phyloP scores from a whole-genome alignment of 2,329 filamentous ascomycete species.

The Pseudofabraea citricarpa region DNA sequence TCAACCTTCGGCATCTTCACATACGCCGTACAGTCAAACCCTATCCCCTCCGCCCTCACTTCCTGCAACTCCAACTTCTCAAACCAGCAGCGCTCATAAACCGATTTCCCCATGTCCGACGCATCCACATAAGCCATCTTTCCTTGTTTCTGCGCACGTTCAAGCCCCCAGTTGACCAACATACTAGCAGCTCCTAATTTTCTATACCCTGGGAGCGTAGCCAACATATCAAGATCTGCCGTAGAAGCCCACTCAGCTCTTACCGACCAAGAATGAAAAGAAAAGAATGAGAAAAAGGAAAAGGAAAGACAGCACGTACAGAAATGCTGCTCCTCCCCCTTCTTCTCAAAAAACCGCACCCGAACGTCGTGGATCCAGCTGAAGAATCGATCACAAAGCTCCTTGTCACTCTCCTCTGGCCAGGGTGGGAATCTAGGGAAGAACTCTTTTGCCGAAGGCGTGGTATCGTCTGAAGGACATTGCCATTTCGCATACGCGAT shows the following conservation, averaged over 20 bases:
- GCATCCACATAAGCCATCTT: constrained; percentile 5
- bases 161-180: constrained; percentile 7
- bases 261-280: neutral
- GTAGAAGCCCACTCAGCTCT: neutral
- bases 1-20: neutral
- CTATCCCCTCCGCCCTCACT: neutral
- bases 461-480: neutral
- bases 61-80: neutral
- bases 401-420: constrained; percentile 2
- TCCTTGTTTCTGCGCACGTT: constrained; percentile 5
- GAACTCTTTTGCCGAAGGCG: neutral
- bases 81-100: constrained; percentile 10
- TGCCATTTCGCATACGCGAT: constrained; percentile 7
- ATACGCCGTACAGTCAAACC: neutral
- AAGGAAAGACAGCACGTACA: neutral
- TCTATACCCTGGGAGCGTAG: constrained; percentile 5
- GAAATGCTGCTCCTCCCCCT: neutral
- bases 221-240: constrained; percentile 7
- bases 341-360: neutral
- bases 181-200: constrained; percentile 5
- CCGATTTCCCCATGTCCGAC: constrained; percentile 3
- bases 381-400: constrained; percentile 5
- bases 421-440: constrained; percentile 3
- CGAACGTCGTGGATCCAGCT: neutral
- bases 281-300: neutral